Evolutionary conservation across 2,329 filamentous ascomycete genomes (phyloP), one percentile per base, ranked within the genome.

Genomic region (Alternaria triticimaculans): DNA sequence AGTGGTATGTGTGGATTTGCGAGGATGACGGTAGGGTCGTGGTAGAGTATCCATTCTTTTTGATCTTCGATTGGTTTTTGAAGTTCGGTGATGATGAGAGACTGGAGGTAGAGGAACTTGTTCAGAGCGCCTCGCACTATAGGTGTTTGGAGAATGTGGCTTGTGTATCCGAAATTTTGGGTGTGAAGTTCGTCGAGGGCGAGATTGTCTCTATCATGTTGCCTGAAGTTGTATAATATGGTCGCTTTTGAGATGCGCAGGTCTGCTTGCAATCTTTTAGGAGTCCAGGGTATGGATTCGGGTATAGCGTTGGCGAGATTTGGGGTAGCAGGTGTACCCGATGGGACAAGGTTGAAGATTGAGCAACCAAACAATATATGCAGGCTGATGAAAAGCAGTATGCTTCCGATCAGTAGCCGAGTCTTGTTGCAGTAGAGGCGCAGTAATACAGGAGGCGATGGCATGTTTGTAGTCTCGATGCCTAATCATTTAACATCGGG

Each of bases 41-140:
- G 43, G 37, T 15, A 80, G 63, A 44, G 37, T 10, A 80, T 67
- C 77, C 76, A 79, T 41, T 78, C 70, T 18, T 63, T 58, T 18
- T 72, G 61, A 18, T 70, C 48, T 33, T 61, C 58, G 18, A 51
- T 9, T 7, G 46, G 21, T 2, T 58, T 26, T 44, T 49, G 62
- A 49, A 79, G 49, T 48, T 79, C 76, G 28, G 69, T 53, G 8
- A 71, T 66, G 18, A 79, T 63, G 18, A 74, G 57, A 3, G 58
- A 53, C 48, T 73, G 65, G 21, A 77, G 46, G 59, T 76, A 79
- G 15, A 68, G 66, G 25, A 76, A 71, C 49, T 80, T 80, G 62
- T 80, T 80, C 72, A 78, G 77, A 54, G 73, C 78, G 3, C 79
- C 80, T 11, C 67, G 70, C 2, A 73, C 70, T 14, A 81, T 73